phyloP scores from a whole-genome alignment of 164 flowering plant genomes.

The Magnolia sinica region DNA sequence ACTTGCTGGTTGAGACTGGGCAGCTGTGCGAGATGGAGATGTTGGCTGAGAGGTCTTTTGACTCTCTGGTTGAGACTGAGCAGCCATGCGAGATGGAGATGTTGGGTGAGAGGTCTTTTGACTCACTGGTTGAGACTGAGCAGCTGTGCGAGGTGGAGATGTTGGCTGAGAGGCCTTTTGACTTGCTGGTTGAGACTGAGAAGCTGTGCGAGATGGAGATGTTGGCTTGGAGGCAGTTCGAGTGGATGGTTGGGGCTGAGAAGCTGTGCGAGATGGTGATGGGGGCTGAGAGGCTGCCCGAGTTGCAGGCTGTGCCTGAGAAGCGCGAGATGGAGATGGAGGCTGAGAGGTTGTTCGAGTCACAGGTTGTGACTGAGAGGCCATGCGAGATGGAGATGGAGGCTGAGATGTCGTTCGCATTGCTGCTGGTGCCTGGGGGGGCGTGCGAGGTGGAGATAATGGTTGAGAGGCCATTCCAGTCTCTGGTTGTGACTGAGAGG shows the following conservation, averaged over 20 bases:
- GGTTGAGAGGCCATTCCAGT: conserved; percentile 8
- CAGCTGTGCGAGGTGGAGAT: neutral
- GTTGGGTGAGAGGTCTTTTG: neutral
- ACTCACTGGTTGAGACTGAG: neutral
- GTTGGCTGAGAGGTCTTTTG: neutral
- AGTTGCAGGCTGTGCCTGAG: conserved; percentile 9
- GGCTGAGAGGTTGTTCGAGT: conserved; percentile 11
- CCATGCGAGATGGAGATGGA: conserved; percentile 8
- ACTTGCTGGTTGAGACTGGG: conserved; percentile 9
- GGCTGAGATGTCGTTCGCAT: neutral
- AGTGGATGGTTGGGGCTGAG: no score
- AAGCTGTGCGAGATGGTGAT: neutral
- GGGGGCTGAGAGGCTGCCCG: conserved; percentile 3
- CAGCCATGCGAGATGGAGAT: conserved; percentile 7
- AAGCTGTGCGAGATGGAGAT: conserved; percentile 7
- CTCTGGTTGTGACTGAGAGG: neutral
- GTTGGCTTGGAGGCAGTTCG: neutral
- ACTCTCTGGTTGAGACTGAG: neutral
- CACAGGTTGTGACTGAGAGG: neutral
- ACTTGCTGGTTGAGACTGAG: conserved; percentile 11
- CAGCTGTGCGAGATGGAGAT: neutral
- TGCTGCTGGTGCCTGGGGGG: conserved; percentile 5
- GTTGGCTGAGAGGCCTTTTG: no score
- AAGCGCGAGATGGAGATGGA: conserved; percentile 20
- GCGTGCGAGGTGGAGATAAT: conserved; percentile 22